phyloP scores from a whole-genome alignment of 2,329 filamentous ascomycete species.

The Pseudocercospora crystallina region DNA sequence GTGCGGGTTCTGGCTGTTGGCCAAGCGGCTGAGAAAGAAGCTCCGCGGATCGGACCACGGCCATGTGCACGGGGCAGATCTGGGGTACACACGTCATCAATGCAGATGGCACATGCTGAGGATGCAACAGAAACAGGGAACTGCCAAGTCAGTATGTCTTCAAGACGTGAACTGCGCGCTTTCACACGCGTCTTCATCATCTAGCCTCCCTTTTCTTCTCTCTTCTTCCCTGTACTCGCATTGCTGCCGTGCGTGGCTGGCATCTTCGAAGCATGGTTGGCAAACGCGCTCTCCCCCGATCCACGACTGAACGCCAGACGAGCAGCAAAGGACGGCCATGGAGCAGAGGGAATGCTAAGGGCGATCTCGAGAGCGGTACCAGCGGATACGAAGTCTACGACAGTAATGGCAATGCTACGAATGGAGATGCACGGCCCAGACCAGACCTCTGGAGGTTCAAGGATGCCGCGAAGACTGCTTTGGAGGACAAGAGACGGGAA shows the following conservation, averaged over 20 bases:
- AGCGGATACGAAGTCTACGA: slow-evolving; percentile 6
- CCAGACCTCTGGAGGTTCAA: slow-evolving; percentile 44
- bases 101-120: no score
- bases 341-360: slow-evolving; percentile 11
- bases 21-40: no score
- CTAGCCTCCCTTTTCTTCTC: background rate
- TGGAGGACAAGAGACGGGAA: slow-evolving; percentile 46
- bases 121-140: background rate
- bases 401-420: slow-evolving; percentile 12
- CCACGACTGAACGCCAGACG: background rate
- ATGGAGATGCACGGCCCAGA: slow-evolving; percentile 23
- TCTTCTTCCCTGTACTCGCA: background rate
- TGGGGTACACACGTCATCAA: no score
- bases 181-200: background rate
- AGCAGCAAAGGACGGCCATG: slow-evolving; percentile 8
- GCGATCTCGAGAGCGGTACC: slow-evolving; percentile 20
- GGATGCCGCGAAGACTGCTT: slow-evolving; percentile 48
- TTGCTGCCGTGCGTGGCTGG: background rate
- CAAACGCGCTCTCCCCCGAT: slow-evolving; percentile 26
- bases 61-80: no score
- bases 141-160: slow-evolving; percentile 1
- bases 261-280: slow-evolving; percentile 26
- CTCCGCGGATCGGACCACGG: no score
- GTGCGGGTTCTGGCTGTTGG: no score
- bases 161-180: background rate